Conservation (phyloP, 345 rosid genomes). For the Eucalyptus rudis region DNA sequence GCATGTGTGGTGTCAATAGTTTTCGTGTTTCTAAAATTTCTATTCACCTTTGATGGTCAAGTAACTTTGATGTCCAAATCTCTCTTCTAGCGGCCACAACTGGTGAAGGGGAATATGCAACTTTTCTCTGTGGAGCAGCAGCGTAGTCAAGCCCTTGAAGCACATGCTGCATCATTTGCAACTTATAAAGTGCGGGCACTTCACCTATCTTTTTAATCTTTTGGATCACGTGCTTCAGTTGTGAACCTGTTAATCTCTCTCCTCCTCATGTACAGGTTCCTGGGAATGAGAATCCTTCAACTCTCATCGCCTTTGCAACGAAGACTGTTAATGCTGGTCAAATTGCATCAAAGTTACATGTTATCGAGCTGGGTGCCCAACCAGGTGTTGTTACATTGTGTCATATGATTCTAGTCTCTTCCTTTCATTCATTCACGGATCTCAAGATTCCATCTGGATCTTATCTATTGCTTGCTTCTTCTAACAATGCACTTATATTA, state of each 20-base stretch:
- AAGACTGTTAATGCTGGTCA: constrained; percentile 89
- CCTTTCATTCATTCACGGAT: neutral
- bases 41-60: neutral
- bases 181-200: constrained; percentile 46
- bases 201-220: neutral
- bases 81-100: constrained; percentile 56
- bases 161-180: constrained; percentile 98
- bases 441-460: constrained; percentile 72
- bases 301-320: constrained; percentile 82
- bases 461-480: constrained; percentile 4
- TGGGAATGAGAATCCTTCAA: constrained; percentile 93
- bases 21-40: neutral
- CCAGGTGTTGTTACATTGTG: constrained; percentile 45
- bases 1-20: neutral
- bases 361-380: constrained; percentile 97
- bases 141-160: constrained; percentile 98
- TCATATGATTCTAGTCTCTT: constrained; percentile 47
- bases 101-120: constrained; percentile 90
- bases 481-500: neutral
- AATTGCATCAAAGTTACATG: constrained; percentile 82
- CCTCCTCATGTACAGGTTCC: constrained; percentile 41
- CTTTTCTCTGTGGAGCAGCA: constrained; percentile 91
- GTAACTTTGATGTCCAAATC: constrained; percentile 3
- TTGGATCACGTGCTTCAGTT: neutral
- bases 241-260: neutral